These are phyloP conservation scores for Bolboschoenus planiculmis DNA, from an alignment of 176 grass and related monocot genomes.

Conservation along the genomic window DNA sequence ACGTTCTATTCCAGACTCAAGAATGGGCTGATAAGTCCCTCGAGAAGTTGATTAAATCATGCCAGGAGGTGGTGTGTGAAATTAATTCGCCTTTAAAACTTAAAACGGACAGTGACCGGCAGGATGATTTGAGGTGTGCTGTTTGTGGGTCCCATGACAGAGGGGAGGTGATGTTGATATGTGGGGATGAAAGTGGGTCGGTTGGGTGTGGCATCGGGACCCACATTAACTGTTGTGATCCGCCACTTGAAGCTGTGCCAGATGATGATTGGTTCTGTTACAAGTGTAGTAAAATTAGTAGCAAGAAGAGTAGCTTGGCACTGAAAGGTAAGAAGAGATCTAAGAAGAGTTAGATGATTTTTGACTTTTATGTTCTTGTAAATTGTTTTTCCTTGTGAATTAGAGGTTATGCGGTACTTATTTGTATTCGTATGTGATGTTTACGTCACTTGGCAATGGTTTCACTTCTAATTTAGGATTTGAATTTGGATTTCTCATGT, in stretches of 20 bases:
- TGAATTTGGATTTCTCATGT: background rate
- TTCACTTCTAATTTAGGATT: background rate
- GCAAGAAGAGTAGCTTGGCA: background rate
- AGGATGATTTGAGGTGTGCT: constrained; percentile 39
- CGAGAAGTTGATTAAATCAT: constrained; percentile 39
- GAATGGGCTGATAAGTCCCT: constrained; percentile 45
- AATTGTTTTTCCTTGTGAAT: constrained; percentile 7
- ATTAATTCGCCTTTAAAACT: background rate
- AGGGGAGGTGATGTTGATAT: constrained; percentile 79
- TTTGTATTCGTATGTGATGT: background rate
- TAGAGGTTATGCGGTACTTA: background rate
- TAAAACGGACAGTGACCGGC: background rate
- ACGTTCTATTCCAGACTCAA: constrained; percentile 62
- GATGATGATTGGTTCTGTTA: constrained; percentile 63
- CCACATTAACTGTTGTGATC: constrained; percentile 82
- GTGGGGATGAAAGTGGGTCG: constrained; percentile 45
- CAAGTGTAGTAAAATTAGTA: constrained; percentile 29
- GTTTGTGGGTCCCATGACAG: constrained; percentile 43
- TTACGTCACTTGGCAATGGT: background rate
- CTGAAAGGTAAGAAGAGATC: constrained; percentile 21
- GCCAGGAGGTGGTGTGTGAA: constrained; percentile 39
- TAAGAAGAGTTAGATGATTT: background rate
- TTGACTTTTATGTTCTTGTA: background rate
- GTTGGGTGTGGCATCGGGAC: constrained; percentile 56
- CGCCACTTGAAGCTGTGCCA: constrained; percentile 50